Base-by-base conservation (phyloP, 257 asterid species). In the Solanum sejunctum region DNA sequence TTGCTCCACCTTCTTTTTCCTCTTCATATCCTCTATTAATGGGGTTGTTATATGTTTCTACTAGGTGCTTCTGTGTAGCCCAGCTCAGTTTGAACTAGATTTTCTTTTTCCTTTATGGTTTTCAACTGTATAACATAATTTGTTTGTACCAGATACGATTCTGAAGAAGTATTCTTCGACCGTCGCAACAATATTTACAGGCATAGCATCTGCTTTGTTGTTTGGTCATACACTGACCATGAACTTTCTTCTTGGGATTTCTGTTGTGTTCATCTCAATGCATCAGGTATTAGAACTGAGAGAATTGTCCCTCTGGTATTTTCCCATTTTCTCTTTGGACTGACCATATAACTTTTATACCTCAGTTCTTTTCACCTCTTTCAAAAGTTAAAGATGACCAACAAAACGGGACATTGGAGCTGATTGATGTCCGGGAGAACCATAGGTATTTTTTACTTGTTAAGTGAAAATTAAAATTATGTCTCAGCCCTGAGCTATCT, bases 101-200 rank as follows among this genome's bases (percentile, higher is more conserved):
- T 0, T 2, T 43, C 1, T 47, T 77, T 51, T 32, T 26, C 82
- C 17, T 26, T 52, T 52, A 16, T 52, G 64, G 47, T 52, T 16
- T 51, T 26, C 64, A 52, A 3, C 83, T 78, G 26, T 16, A 28
- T 78, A 16, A 78, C 49, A 26, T 47, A 26, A 78, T 52, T 78
- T 52, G 3, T 78, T 78, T 52, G 26, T 78, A 28, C 83, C 49
- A 95, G 98, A 93, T 93, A 92, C 97, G 8, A 96, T 93, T 89
- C 88, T 96, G 95, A 95, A 95, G 95, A 96, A 96, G 90, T 96
- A 96, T 88, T 96, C 98, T n/a, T 96, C 98, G 8, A 97, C 99
- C 36, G 99, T 97, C n/a, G 99, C 99, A 67, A 97, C 99, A 51
- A 97, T 97, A 88, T 97, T 97, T 92, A 97, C 99, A 7, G 99